Evolutionary conservation across 2,329 filamentous ascomycete species (phyloP), one percentile per base, ranked within the genome.

Genomic region (Hortaea sp.): DNA sequence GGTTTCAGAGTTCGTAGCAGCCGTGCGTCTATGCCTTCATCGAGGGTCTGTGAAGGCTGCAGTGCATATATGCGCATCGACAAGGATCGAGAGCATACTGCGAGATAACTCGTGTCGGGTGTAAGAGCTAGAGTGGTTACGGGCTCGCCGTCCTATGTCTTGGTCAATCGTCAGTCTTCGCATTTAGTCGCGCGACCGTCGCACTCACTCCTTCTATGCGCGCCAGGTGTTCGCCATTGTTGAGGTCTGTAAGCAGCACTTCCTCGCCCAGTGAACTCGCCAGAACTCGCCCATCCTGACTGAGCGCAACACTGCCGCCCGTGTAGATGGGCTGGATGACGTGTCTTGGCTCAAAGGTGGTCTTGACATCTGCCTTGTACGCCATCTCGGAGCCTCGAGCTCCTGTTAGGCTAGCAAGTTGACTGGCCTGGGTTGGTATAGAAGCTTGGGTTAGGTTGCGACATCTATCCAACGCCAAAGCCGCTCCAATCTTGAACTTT

Each of bases 261-360:
- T 95, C 88, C 65, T 98, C 92, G 32, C 86, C 88, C n/a, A 97
- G 71, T 32, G 85, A 88, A 27, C 88, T 88, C 39, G 88, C 90
- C 45, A 98, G 75, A 52, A 97, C 79, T 58, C 79, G 79, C 43
- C 88, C 88, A 68, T 80, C 79, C 64, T 82, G 78, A 71, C 90
- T 88, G 50, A 97, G 77, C 29, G 87, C 81, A 49, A 94, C 81
- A 54, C 85, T 84, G 39, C 92, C 92, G 45, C 92, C 92, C 1
- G 90, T 95, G 63, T 92, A 95, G 42, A 97, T 90, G 13, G 92
- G 92, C 58, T 88, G 85, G 46, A 98, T 85, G 41, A 88, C 85
- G 60, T 84, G 81, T 54, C 77, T 77, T 48, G 84, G 79, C 61
- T 94, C 86, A 66, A 95, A 98, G 3, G 90, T 95, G 48, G 88